Base-by-base conservation (phyloP, 2,329 filamentous ascomycete genomes). In the Paecilomyces sp. region DNA sequence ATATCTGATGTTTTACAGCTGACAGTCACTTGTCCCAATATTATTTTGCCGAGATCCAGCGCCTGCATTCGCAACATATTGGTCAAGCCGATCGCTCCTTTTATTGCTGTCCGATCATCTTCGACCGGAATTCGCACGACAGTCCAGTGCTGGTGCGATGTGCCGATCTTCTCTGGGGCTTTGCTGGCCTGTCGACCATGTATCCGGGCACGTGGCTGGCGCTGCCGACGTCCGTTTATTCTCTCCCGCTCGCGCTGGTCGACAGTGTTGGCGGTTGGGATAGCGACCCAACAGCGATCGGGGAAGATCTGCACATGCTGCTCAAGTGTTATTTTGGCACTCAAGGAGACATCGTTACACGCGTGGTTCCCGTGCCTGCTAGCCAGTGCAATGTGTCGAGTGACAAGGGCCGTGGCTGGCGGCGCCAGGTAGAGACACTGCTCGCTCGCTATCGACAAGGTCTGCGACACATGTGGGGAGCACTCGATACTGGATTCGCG, bases 271-370 rank as follows among this genome's bases (percentile, higher is more conserved):
- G 86, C 9, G 88, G 88, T 28, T 91, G 88, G 88, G 88, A 90
- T 68, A 83, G 84, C 58, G 86, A 84, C 57, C 80, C 84, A 1
- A 87, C 89, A 62, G 87, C 88, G 22, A 90, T 91, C 65, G 88
- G 88, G 52, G 88, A 91, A 73, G 88, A 90, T 68, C 74, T 90
- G 68, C 88, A 91, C 76, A 90, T 90, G 88, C 88, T 88, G 69
- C 80, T 90, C 63, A 90, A 90, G 78, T 90, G 87, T 71, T 90
- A 90, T 76, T 90, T 90, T 64, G 85, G 87, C 0, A 81, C 89
- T 18, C 88, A 88, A 62, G 88, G 88, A 2, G 85, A 89, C 68
- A 70, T 90, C 58, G 85, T 85, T 12, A 83, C 83, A 54, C 81
- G 83, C 55, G 84, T 87, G 3, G 80, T 91, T 31, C 77, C 87